Conservation (phyloP, 164 flowering plant genomes). For the Kingdonia uniflora region DNA sequence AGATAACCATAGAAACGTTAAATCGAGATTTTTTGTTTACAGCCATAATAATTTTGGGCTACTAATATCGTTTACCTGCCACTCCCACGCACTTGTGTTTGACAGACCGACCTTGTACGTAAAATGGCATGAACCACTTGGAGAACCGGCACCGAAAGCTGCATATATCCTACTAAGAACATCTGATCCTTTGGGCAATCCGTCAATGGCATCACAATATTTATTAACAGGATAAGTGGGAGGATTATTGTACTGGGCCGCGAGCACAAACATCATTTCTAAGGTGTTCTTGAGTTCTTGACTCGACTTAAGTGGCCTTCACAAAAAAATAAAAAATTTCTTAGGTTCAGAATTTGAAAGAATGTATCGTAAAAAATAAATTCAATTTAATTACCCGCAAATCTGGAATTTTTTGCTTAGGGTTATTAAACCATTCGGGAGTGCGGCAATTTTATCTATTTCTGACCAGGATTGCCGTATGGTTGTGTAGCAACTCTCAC, state of each 20-base stretch:
- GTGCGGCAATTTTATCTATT: conserved; percentile 5
- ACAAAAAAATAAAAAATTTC: neutral
- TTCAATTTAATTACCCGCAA: conserved; percentile 36
- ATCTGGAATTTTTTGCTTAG: conserved; percentile 38
- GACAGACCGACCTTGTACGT: neutral
- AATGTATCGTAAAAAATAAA: neutral
- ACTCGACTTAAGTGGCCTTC: conserved; percentile 10
- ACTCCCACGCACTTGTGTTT: neutral
- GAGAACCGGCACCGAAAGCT: conserved; percentile 14
- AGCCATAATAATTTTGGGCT: neutral
- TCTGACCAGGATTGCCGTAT: conserved; percentile 4
- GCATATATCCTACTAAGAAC: conserved; percentile 22
- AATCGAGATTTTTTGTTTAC: neutral
- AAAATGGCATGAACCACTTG: conserved; percentile 10
- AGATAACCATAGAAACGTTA: neutral
- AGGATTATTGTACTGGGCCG: conserved; percentile 29
- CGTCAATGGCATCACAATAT: conserved; percentile 29
- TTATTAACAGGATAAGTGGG: conserved; percentile 15
- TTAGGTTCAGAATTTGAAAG: neutral
- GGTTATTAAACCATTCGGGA: conserved; percentile 26
- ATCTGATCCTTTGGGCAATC: conserved; percentile 18
- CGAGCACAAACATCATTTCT: neutral
- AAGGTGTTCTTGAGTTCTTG: conserved; percentile 19
- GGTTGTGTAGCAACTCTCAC: conserved; percentile 7
- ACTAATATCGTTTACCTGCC: conserved; percentile 1